These are phyloP conservation scores for Cystobasidiaceae sp. DNA, from an alignment of 1,284 basidiomycete genomes.

Conservation along the genomic window DNA sequence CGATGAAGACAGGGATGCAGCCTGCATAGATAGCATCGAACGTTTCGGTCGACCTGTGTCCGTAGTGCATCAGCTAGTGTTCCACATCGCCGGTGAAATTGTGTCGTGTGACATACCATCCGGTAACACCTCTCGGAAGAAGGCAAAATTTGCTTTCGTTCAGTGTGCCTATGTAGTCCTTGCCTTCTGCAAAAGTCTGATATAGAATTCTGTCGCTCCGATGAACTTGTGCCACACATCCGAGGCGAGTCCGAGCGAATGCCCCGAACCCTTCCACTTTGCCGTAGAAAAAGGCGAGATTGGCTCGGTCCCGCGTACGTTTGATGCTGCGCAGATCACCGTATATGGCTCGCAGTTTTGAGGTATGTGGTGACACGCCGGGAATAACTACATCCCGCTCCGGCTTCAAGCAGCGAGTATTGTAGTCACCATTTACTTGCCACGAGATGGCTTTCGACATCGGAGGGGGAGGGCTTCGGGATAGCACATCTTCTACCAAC, in stretches of 20 bases:
- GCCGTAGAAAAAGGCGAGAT: conserved; percentile 40
- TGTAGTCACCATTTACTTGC: conserved; percentile 42
- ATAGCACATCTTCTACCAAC: conserved; percentile 38
- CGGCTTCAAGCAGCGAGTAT: conserved; percentile 40
- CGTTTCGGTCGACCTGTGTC: conserved; percentile 38
- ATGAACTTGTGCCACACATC: conserved; percentile 32
- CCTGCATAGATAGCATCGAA: conserved; percentile 52
- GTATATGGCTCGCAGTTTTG: conserved; percentile 34
- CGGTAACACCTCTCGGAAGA: conserved; percentile 47
- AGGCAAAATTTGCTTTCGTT: conserved; percentile 49
- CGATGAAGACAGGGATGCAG: conserved; percentile 51
- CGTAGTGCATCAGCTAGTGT: not conserved
- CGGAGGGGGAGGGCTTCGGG: conserved; percentile 38
- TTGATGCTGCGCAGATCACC: conserved; percentile 27
- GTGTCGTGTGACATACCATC: conserved; percentile 34
- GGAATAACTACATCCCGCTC: conserved; percentile 42
- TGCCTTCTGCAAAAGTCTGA: conserved; percentile 42
- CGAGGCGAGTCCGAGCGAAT: conserved; percentile 39
- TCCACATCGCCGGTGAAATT: conserved; percentile 43
- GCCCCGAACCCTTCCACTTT: conserved; percentile 40
- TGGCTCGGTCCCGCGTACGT: conserved; percentile 28
- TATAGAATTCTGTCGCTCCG: conserved; percentile 41
- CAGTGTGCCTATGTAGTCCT: conserved; percentile 48
- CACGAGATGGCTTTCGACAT: conserved; percentile 41
- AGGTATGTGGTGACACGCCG: conserved; percentile 37